Evolutionary conservation across 108 stramenopile genomes (phyloP), one percentile per base, ranked within the genome.

Genomic region (Fistulifera solaris): DNA sequence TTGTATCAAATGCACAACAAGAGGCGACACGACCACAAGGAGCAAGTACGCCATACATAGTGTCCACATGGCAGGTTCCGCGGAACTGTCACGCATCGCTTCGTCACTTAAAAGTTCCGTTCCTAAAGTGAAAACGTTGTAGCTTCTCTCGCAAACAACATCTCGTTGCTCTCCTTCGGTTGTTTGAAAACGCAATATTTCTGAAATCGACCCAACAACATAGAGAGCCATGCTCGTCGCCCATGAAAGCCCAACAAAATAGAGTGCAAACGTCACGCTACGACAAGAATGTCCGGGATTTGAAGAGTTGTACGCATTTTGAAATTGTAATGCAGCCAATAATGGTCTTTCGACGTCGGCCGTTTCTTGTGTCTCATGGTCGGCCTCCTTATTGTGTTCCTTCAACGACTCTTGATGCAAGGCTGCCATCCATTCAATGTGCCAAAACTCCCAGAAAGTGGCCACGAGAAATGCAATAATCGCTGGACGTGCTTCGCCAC

Each of bases 391-490:
- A 48, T 61, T 25, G 14, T 43, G 23, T 13, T 16, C 53, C 5
- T 7, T 47, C n/a, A 42, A 22, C 73, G 44, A 35, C 31, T 35
- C 6, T 8, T 8, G 31, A 35, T 71, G 56, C 70, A 67, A 63
- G 16, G 17, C 45, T 46, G 59, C 68, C 24, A 75, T 49, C 27
- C 67, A 6, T 56, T 75, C 74, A 52, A 75, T 68, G 45, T 75
- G 69, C 38, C 67, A 14, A 35, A 63, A 75, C 39, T 75, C 61
- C 73, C 73, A 75, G 0, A 75, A 40, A 4, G 73, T 75, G 14
- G 73, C 69, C 17, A 70, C 12, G 27, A 75, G 61, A 41, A 75
- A 75, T 0, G 72, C 63, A 52, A 73, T 65, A 17, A 73, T 65
- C 12, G 57, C 65, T 47, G 67, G 63, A 15, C 73, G 43, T 15